phyloP scores from a whole-genome alignment of 176 grass and related monocot genomes.

The Alloteropsis semialata region DNA sequence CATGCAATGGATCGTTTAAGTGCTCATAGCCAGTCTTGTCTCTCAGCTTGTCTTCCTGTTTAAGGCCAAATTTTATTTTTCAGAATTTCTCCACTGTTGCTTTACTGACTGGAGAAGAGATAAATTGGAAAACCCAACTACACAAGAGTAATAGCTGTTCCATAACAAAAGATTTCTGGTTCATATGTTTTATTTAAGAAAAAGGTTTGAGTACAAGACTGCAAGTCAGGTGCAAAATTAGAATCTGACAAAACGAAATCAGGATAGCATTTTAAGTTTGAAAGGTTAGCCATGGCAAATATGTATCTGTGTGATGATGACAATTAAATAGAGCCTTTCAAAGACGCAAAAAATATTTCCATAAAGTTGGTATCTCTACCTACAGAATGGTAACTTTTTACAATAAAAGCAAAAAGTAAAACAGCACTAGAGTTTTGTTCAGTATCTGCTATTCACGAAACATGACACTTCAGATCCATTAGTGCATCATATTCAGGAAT shows the following conservation, averaged over 20 bases:
- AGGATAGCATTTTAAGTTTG: slow-evolving; percentile 4
- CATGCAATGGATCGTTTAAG: slow-evolving; percentile 91
- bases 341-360: not conserved
- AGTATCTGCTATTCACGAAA: not conserved
- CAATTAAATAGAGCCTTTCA: not conserved
- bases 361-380: not conserved
- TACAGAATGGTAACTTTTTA: not conserved
- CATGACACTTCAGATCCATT: not conserved
- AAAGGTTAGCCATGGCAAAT: slow-evolving; percentile 1
- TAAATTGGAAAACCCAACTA: not conserved
- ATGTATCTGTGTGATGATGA: not conserved
- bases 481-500: slow-evolving; percentile 1
- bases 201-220: slow-evolving; percentile 3
- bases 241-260: not conserved
- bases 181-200: not conserved
- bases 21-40: slow-evolving; percentile 95
- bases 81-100: not conserved
- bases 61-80: slow-evolving; percentile 5
- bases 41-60: slow-evolving; percentile 90
- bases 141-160: not conserved
- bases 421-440: not conserved
- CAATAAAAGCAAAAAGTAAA: not conserved
- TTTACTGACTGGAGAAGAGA: not conserved
- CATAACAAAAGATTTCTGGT: not conserved
- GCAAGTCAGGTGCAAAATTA: not conserved